Percentiles rank a stretch among this genome's conserved stretches.
phyloP scores from a whole-genome alignment of 306 rosid species.

The Urtica urens region DNA sequence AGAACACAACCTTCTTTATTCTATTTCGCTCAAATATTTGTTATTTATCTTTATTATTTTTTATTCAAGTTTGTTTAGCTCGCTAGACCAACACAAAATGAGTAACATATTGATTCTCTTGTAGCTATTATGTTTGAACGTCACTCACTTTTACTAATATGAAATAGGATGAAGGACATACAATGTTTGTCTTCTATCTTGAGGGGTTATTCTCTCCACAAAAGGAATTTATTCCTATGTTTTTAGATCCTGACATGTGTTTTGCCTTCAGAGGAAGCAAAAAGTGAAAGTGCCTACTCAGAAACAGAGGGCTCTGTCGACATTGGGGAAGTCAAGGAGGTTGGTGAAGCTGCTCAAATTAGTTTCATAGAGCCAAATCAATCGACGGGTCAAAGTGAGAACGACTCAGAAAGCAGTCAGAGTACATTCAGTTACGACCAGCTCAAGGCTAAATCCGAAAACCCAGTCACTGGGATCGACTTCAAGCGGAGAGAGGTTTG shows the following conservation, averaged over 20 bases:
- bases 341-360: conserved; percentile 41
- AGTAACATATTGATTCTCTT: too few species aligned
- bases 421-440: conserved; percentile 64
- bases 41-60: not conserved
- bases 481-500: conserved; percentile 86
- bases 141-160: too few species aligned
- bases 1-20: too few species aligned
- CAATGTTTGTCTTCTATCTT: too few species aligned
- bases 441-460: conserved; percentile 70
- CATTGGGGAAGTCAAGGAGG: conserved; percentile 47
- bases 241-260: conserved; percentile 18
- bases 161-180: too few species aligned
- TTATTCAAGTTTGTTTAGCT: not conserved
- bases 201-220: too few species aligned
- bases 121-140: too few species aligned
- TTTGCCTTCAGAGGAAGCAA: conserved; percentile 32
- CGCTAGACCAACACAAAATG: not conserved
- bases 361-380: conserved; percentile 46
- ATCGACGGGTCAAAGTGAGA: conserved; percentile 33
- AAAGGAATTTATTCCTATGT: too few species aligned
- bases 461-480: conserved; percentile 76
- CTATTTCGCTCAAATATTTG: not conserved
- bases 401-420: conserved; percentile 27
- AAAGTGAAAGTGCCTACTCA: conserved; percentile 40
- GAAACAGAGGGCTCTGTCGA: conserved; percentile 53